Percentiles rank a stretch among this genome's conserved stretches.
Conservation (phyloP, 1,284 basidiomycete species). For the Moniliophthora roreri region DNA sequence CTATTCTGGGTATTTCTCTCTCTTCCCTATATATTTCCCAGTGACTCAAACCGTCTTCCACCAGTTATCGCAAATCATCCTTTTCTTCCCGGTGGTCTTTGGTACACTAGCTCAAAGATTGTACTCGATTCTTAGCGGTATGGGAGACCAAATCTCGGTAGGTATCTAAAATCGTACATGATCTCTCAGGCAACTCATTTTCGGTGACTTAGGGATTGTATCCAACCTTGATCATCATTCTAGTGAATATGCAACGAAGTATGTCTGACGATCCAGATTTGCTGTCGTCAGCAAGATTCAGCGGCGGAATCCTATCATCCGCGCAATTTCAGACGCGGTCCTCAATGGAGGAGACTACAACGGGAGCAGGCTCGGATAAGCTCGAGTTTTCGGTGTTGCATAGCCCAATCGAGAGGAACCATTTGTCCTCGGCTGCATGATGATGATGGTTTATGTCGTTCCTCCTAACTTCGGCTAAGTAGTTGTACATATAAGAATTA, state of each 20-base stretch:
- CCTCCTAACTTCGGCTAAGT: too few species aligned
- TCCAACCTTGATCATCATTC: constrained; percentile 10
- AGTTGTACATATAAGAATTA: too few species aligned
- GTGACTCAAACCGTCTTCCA: not conserved
- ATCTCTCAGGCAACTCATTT: too few species aligned
- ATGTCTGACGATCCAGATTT: not conserved
- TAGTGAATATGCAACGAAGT: constrained; percentile 9
- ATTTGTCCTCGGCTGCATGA: too few species aligned
- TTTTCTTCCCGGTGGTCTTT: constrained; percentile 3
- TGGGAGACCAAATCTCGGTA: constrained; percentile 13
- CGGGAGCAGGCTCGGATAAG: too few species aligned
- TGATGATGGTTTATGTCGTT: too few species aligned
- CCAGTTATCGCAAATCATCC: constrained; percentile 5
- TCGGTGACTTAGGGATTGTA: constrained; percentile 5
- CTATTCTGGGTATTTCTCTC: constrained; percentile 7
- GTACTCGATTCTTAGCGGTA: not conserved
- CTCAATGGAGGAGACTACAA: too few species aligned
- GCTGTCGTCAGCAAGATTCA: too few species aligned
- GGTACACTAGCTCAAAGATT: not conserved
- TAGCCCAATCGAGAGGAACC: too few species aligned
- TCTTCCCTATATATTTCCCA: not conserved
- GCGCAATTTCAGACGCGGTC: too few species aligned
- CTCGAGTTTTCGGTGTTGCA: too few species aligned
- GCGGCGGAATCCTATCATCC: too few species aligned
- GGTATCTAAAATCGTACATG: not conserved